Conservation (phyloP, 2,329 filamentous ascomycete species). For the Corniculantispora saksenae region DNA sequence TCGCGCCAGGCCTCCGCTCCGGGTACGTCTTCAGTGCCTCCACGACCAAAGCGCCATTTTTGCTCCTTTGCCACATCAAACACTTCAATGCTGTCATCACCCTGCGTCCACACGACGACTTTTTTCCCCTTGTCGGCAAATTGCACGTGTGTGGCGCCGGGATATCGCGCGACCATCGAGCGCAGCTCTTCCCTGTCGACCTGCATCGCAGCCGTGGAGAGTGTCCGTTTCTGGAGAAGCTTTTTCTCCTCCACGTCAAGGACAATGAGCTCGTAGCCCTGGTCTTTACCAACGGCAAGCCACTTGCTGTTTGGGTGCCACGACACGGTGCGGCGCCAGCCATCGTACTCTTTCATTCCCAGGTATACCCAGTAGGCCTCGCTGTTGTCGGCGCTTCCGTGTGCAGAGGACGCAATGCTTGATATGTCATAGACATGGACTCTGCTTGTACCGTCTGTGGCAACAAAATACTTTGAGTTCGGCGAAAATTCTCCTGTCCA, state of each 20-base stretch:
- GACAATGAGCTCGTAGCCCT: not conserved
- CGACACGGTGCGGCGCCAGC: slow-evolving; percentile 14
- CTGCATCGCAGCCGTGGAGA: not conserved
- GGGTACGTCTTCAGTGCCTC: slow-evolving; percentile 14
- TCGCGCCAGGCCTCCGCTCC: not conserved
- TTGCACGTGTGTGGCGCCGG: not conserved
- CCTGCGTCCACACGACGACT: not conserved
- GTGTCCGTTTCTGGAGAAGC: slow-evolving; percentile 1
- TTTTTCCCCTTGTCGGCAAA: slow-evolving; percentile 10
- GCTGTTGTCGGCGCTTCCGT: not conserved
- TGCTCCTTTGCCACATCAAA: not conserved
- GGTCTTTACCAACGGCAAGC: slow-evolving; percentile 10
- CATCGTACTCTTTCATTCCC: not conserved
- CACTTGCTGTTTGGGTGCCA: slow-evolving; percentile 17
- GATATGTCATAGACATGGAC: slow-evolving; percentile 5
- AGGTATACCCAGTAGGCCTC: slow-evolving; percentile 4
- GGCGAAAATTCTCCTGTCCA: slow-evolving; percentile 17
- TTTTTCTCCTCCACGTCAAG: slow-evolving; percentile 13
- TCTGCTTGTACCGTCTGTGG: not conserved
- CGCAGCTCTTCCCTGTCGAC: slow-evolving; percentile 1
- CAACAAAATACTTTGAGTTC: slow-evolving; percentile 11
- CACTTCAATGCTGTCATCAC: slow-evolving; percentile 17
- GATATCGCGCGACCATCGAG: not conserved
- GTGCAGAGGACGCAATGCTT: not conserved
- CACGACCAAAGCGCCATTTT: slow-evolving; percentile 19